These are phyloP conservation scores for Penicillium psychrosexuale DNA, from an alignment of 2,329 filamentous ascomycete genomes.

Conservation along the genomic window DNA sequence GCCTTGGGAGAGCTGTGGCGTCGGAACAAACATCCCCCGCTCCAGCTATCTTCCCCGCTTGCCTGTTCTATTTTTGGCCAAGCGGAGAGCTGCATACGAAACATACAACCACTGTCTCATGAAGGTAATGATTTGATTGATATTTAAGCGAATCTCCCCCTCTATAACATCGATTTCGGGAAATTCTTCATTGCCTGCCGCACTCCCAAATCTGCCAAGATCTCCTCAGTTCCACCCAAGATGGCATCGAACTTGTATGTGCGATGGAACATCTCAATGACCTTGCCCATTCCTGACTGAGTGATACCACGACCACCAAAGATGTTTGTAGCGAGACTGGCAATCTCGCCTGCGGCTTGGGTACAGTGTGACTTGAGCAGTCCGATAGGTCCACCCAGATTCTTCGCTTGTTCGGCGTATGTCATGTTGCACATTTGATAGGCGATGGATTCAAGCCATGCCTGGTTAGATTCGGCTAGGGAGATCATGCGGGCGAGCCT, in stretches of 20 bases:
- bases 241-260: constrained; percentile 81
- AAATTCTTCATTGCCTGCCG: constrained; percentile 80
- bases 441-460: constrained; percentile 79
- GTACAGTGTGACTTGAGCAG: constrained; percentile 78
- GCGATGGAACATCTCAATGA: constrained; percentile 80
- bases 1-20: background rate
- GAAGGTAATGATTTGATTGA: background rate
- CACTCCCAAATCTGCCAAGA: constrained; percentile 76
- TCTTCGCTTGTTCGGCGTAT: constrained; percentile 70
- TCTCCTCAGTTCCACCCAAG: constrained; percentile 77
- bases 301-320: constrained; percentile 80
- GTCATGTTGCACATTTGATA: constrained; percentile 87
- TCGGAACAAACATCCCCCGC: constrained; percentile 2
- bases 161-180: constrained; percentile 76
- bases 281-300: constrained; percentile 75
- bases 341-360: constrained; percentile 74
- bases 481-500: constrained; percentile 84
- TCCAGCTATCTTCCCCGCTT: constrained; percentile 6
- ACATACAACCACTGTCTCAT: background rate
- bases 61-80: constrained; percentile 1
- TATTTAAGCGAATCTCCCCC: no score
- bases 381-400: constrained; percentile 76
- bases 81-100: background rate
- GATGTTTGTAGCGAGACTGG: constrained; percentile 80
- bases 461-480: constrained; percentile 74